These are phyloP conservation scores for Delonix regia DNA, from an alignment of 306 rosid genomes.

Conservation along the genomic window DNA sequence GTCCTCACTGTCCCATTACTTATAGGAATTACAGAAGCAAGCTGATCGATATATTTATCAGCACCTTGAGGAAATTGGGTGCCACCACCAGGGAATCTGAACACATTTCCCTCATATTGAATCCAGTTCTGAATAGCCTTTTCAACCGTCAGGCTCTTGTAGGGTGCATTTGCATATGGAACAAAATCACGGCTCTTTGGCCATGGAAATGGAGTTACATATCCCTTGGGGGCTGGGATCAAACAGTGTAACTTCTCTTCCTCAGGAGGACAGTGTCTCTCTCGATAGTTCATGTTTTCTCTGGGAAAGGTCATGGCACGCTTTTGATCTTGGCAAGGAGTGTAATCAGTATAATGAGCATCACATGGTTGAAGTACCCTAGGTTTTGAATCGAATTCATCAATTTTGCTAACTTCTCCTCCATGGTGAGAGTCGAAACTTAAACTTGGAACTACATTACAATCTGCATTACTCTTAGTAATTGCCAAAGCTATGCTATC, in stretches of 20 bases:
- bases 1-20: constrained; percentile 82
- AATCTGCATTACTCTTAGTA: constrained; percentile 63
- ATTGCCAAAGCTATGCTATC: constrained; percentile 80
- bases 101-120: constrained; percentile 87
- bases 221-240: constrained; percentile 88
- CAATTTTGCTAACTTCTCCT: constrained; percentile 45
- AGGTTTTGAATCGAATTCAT: constrained; percentile 43
- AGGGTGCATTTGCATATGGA: constrained; percentile 87
- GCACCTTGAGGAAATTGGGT: constrained; percentile 97
- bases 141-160: constrained; percentile 91
- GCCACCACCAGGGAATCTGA: constrained; percentile 85
- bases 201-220: constrained; percentile 92
- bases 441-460: constrained; percentile 49
- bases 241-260: constrained; percentile 74
- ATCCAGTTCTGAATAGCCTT: constrained; percentile 96
- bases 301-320: constrained; percentile 92
- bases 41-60: constrained; percentile 78
- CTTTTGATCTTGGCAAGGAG: constrained; percentile 85
- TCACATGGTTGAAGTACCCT: constrained; percentile 58
- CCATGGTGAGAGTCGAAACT: constrained; percentile 50
- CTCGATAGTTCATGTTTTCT: constrained; percentile 76
- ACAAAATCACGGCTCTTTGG: constrained; percentile 91
- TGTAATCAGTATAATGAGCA: constrained; percentile 67
- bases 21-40: constrained; percentile 81
- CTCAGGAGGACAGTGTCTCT: constrained; percentile 82